A percentile compares a stretch with the other conserved stretches of the same genome.
Conservation (phyloP, 768 basidiomycete genomes). For the Steccherinum ochraceum region DNA sequence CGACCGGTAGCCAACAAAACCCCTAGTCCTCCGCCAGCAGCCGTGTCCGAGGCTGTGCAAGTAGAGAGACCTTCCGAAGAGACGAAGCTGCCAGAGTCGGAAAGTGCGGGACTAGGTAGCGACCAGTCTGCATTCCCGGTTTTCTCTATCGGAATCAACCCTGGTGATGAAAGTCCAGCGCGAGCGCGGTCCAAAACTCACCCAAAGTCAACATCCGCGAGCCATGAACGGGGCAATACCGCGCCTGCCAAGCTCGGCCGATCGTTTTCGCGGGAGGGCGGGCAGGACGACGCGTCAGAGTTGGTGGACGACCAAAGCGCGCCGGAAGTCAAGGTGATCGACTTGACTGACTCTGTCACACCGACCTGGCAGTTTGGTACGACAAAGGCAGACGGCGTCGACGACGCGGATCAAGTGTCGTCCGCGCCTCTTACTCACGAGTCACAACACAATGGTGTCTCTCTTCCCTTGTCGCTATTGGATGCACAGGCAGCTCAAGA, state of each 20-base stretch:
- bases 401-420: background rate
- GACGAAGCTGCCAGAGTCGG: background rate
- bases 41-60: background rate
- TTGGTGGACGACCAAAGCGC: background rate
- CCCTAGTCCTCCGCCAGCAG: background rate
- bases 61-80: too few relatives aligned
- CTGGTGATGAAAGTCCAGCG: background rate
- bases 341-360: constrained; percentile 8
- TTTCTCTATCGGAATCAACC: background rate
- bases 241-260: background rate
- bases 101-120: background rate
- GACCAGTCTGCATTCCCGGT: background rate
- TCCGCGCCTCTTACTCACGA: background rate
- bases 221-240: background rate
- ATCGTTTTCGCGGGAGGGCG: background rate
- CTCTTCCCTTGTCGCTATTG: too few relatives aligned
- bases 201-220: background rate
- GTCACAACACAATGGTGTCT: background rate
- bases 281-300: background rate
- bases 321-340: constrained; percentile 1
- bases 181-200: background rate
- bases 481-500: too few relatives aligned
- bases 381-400: constrained; percentile 19
- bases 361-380: constrained; percentile 58
- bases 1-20: background rate